Evolutionary conservation across 2,329 filamentous ascomycete species (phyloP).

Genomic region (Phialophora verrucosa): DNA sequence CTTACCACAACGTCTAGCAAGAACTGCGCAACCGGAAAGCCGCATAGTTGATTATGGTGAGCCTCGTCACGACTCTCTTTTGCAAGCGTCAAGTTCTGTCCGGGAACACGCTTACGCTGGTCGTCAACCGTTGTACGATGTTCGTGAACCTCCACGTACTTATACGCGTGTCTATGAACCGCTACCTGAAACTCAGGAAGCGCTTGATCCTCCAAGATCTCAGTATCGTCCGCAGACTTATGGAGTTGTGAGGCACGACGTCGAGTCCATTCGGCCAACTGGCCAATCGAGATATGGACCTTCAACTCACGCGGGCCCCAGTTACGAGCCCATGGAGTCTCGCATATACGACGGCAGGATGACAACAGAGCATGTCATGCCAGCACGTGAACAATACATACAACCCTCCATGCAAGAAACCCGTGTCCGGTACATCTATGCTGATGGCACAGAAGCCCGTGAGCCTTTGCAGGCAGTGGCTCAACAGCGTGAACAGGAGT

Average conservation of each 20-base stretch:
- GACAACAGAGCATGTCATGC: conserved; percentile 16
- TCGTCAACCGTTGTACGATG: conserved; percentile 21
- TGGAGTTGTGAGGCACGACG: background rate
- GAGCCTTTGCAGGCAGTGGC: conserved; percentile 23
- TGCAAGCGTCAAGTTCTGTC: conserved; percentile 11
- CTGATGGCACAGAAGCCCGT: conserved; percentile 14
- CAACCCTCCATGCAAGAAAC: conserved; percentile 22
- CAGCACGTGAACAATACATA: conserved; percentile 23
- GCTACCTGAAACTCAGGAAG: conserved; percentile 15
- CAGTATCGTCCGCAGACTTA: conserved; percentile 12
- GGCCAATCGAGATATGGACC: conserved; percentile 12
- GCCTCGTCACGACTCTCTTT: conserved; percentile 20
- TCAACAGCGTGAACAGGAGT: conserved; percentile 24
- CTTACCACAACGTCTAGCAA: conserved; percentile 18
- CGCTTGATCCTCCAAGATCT: conserved; percentile 14
- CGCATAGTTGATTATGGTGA: conserved; percentile 27
- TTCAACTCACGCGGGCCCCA: conserved; percentile 6
- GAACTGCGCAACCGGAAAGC: conserved; percentile 11
- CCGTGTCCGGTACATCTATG: conserved; percentile 24
- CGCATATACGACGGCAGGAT: conserved; percentile 22
- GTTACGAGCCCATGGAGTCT: conserved; percentile 26
- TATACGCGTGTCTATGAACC: conserved; percentile 13
- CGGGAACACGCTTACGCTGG: conserved; percentile 24
- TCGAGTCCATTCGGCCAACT: conserved; percentile 16
- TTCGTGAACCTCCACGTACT: conserved; percentile 17